phyloP scores from a whole-genome alignment of 2,329 filamentous ascomycete genomes.

The Salinomyces thailandicus region DNA sequence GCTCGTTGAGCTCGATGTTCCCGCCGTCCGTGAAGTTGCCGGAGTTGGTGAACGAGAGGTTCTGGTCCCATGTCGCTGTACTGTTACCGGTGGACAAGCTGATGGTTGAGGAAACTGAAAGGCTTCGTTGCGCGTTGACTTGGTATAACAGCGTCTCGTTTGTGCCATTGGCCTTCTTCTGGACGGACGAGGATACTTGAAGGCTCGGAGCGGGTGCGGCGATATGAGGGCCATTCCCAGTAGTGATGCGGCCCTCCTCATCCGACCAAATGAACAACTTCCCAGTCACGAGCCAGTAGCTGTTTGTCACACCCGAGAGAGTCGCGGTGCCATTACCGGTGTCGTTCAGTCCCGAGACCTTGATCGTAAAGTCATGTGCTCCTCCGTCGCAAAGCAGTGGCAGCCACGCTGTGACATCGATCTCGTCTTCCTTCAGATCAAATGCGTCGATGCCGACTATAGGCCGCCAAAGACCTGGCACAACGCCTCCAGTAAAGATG shows the following conservation, averaged over 20 bases:
- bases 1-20: slow-evolving; percentile 43
- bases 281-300: slow-evolving; percentile 64
- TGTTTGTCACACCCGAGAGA: slow-evolving; percentile 48
- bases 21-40: slow-evolving; percentile 47
- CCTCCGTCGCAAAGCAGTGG: slow-evolving; percentile 56
- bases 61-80: slow-evolving; percentile 47
- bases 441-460: slow-evolving; percentile 71
- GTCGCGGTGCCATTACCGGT: slow-evolving; percentile 37
- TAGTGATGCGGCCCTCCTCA: slow-evolving; percentile 35
- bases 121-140: slow-evolving; percentile 44
- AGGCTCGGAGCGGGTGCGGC: slow-evolving; percentile 38
- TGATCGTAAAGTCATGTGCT: slow-evolving; percentile 57
- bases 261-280: slow-evolving; percentile 74
- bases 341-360: slow-evolving; percentile 55
- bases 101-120: slow-evolving; percentile 46
- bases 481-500: slow-evolving; percentile 72
- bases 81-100: slow-evolving; percentile 37
- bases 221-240: slow-evolving; percentile 37
- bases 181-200: slow-evolving; percentile 40
- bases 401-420: slow-evolving; percentile 71
- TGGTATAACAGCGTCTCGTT: slow-evolving; percentile 48
- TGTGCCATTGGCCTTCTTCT: slow-evolving; percentile 38
- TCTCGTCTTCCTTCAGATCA: slow-evolving; percentile 67
- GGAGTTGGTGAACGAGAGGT: slow-evolving; percentile 45
- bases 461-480: slow-evolving; percentile 65